These are phyloP conservation scores for Picea glauca DNA, from an alignment of 75 land plant genomes.

Conservation along the genomic window DNA sequence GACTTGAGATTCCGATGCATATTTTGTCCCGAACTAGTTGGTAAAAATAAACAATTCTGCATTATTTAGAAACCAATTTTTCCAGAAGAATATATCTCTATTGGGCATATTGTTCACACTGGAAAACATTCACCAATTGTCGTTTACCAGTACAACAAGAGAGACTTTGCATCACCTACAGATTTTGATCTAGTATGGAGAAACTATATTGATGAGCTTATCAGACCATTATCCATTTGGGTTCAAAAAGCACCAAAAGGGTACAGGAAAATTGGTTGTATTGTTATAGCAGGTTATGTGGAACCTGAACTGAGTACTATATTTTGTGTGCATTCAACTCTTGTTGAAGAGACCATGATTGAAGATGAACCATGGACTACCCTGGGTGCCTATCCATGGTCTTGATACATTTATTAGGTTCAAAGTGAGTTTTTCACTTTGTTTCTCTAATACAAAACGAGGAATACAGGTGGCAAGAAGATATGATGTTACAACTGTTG, in stretches of 20 bases:
- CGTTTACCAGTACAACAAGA: slow-evolving; percentile 47
- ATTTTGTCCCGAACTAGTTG: slow-evolving; percentile 52
- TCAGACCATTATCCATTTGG: slow-evolving; percentile 79
- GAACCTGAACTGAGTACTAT: slow-evolving; percentile 56
- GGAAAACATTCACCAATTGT: slow-evolving; percentile 77
- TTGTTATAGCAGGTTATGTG: slow-evolving; percentile 55
- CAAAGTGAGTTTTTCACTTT: slow-evolving; percentile 16
- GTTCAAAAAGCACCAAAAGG: slow-evolving; percentile 82
- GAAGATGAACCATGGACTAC: slow-evolving; percentile 75
- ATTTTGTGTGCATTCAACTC: slow-evolving; percentile 51
- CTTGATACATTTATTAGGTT: slow-evolving; percentile 78
- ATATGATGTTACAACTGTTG: too few relatives aligned
- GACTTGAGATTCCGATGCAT: slow-evolving; percentile 41
- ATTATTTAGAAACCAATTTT: slow-evolving; percentile 79
- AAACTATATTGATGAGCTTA: slow-evolving; percentile 76
- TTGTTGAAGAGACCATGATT: slow-evolving; percentile 56
- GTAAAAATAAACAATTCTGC: slow-evolving; percentile 39
- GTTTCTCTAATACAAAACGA: too few relatives aligned
- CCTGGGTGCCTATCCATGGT: slow-evolving; percentile 80
- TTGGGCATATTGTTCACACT: slow-evolving; percentile 80
- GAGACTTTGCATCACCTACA: slow-evolving; percentile 53
- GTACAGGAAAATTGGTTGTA: slow-evolving; percentile 68
- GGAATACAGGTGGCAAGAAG: too few relatives aligned
- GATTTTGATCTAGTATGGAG: slow-evolving; percentile 99
- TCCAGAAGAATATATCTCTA: slow-evolving; percentile 79